A percentile compares a stretch with the other conserved stretches of the same genome.
Evolutionary conservation across 2,329 filamentous ascomycete genomes (phyloP).

Genomic region (Albophoma yamanashiensis): DNA sequence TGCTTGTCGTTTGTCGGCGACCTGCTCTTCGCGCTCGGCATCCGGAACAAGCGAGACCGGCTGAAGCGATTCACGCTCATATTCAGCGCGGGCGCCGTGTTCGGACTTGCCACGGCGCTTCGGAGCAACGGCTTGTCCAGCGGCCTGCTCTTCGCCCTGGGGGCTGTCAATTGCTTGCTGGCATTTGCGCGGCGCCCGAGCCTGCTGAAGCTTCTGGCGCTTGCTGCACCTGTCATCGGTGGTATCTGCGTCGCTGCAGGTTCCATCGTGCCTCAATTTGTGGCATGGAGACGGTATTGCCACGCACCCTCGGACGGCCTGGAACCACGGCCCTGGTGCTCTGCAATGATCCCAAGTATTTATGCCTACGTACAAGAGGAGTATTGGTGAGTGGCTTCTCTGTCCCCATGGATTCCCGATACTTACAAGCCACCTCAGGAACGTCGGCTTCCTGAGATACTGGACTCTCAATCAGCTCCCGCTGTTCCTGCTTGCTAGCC

Average conservation of each 20-base stretch:
- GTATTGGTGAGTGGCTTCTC: conserved; percentile 62
- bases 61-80: conserved; percentile 35
- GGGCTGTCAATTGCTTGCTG: conserved; percentile 31
- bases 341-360: conserved; percentile 64
- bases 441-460: conserved; percentile 78
- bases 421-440: conserved; percentile 43
- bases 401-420: not conserved
- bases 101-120: conserved; percentile 63
- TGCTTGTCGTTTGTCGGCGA: conserved; percentile 66
- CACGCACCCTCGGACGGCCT: conserved; percentile 11
- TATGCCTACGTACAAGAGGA: conserved; percentile 80
- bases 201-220: conserved; percentile 33
- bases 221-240: conserved; percentile 50
- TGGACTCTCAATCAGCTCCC: conserved; percentile 83
- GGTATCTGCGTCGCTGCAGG: conserved; percentile 60
- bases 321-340: conserved; percentile 62
- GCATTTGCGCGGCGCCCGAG: conserved; percentile 15
- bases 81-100: conserved; percentile 53
- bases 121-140: conserved; percentile 82
- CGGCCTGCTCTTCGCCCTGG: conserved; percentile 63
- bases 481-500: conserved; percentile 73
- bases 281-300: conserved; percentile 69
- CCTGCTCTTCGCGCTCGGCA: conserved; percentile 51
- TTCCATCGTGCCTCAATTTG: conserved; percentile 58
- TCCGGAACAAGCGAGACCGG: conserved; percentile 13